Evolutionary conservation across 495 filamentous ascomycete species (phyloP), one percentile per base, ranked within the genome.

Genomic region (Thermochaetoides thermophila): DNA sequence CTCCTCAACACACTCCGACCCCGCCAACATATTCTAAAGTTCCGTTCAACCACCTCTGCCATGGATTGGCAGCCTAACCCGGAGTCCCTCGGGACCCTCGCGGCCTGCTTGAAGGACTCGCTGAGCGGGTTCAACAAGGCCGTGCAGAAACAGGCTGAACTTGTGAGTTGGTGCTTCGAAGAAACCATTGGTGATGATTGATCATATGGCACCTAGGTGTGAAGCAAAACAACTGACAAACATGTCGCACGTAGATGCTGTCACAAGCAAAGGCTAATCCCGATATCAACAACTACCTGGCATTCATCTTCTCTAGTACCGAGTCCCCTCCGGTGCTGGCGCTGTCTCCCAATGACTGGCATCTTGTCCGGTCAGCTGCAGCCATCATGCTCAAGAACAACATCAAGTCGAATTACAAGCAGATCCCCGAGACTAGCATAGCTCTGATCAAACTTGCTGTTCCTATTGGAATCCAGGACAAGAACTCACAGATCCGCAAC

Each of bases 271-370:
- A 85, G 52, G 61, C 72, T 10, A 91, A 77, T 11, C 87, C 87
- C 7, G 87, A 95, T 54, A 84, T 95, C 65, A 82, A 87, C 59
- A 95, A 95, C 57, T 99, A 99, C 53, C 72, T 99, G 29, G 79
- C 83, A 31, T 95, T 84, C 50, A 69, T 99, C 13, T 80, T 91
- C 53, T 81, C 78, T 30, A 83, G 74, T 32, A 55, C 71, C 35
- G 65, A 74, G 36, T 59, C 68, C 21, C 73, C 78, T 11, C 43
- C 66, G 8, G 63, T 59, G 1, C 47, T 86, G 29, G 63, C 63
- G 16, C 69, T 79, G 46, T 52, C 61, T 42, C 25, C 51, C 27
- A 47, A 61, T 17, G 61, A 78, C 35, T 89, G 78, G 55, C 72
- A 78, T 48, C 52, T 79, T 20, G 78, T 93, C 33, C 73, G 91